Base-by-base conservation (phyloP, 495 filamentous ascomycete species). In the Aspergillus mulundensis region DNA sequence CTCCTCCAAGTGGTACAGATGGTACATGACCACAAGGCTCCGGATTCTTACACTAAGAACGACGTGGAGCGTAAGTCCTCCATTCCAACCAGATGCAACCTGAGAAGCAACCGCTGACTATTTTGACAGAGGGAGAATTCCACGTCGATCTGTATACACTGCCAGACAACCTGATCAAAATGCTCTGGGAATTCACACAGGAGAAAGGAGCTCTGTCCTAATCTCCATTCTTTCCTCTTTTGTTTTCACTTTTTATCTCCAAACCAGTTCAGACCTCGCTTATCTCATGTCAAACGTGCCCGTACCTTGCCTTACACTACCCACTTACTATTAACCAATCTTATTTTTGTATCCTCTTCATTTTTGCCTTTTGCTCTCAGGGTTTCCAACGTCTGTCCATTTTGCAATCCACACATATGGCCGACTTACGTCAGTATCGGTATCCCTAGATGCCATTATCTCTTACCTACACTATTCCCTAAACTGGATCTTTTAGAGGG, bases 121-220 rank as follows among this genome's bases (percentile, higher is more conserved):
- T n/a, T 24, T 7, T 7, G n/a, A 53, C 68, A 94, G 90, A 89
- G 66, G 95, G 95, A 59, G 95, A 99, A 73, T 99, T 99, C 78
- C 93, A 96, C 56, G 93, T 99, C 53, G 95, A 99, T 66, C 81
- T 99, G 18, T 97, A 95, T 72, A 97, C 95, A 16, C 78, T 99
- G 19, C 92, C 95, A 1, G 92, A 97, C 48, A 66, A 72, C 15
- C 60, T 82, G 42, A 77, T 82, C 63, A 95, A 95, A 72, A 90
- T 89, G 86, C 86, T 99, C 25, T 97, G 93, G 92, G 95, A 96
- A 40, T 92, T 88, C 70, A 82, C 84, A 14, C 66, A 73, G 40
- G 76, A 80, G 50, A 72, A 73, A 54, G 73, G 70, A 15, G 73
- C 58, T 54, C 56, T 75, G 51, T n/a, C n/a, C n/a, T 78, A 60